These are phyloP conservation scores for Plectosphaerella sp. DNA, from an alignment of 2,329 filamentous ascomycete species.

Conservation along the genomic window DNA sequence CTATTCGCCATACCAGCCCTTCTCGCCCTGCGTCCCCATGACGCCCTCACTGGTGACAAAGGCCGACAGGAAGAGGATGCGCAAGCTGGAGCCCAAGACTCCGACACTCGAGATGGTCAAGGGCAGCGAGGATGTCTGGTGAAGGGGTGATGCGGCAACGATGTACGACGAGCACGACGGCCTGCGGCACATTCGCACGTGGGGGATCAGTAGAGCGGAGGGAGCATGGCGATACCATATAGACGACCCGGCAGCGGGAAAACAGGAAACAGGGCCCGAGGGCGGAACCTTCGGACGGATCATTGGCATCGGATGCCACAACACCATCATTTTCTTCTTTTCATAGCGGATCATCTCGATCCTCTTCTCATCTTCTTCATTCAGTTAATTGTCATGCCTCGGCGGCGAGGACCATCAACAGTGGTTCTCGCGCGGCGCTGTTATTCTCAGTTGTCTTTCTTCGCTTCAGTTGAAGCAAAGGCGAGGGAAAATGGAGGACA, in stretches of 20 bases:
- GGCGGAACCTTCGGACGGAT: background rate
- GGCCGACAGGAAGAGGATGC: slow-evolving; percentile 66
- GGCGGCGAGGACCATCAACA: background rate
- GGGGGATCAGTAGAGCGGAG: background rate
- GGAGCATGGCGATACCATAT: slow-evolving; percentile 8
- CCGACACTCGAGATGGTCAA: slow-evolving; percentile 59
- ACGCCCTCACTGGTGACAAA: slow-evolving; percentile 71
- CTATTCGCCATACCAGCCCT: slow-evolving; percentile 77
- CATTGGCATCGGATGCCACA: slow-evolving; percentile 2
- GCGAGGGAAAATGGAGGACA: too few relatives aligned
- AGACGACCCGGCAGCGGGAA: slow-evolving; percentile 5
- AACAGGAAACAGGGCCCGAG: background rate
- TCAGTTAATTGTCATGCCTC: background rate
- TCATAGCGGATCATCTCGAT: background rate
- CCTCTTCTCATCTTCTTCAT: background rate
- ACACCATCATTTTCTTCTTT: slow-evolving; percentile 6
- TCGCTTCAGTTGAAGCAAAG: too few relatives aligned
- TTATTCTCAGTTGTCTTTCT: too few relatives aligned
- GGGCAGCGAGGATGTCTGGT: slow-evolving; percentile 63
- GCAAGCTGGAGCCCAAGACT: slow-evolving; percentile 58
- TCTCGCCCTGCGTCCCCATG: slow-evolving; percentile 69
- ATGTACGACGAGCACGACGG: background rate
- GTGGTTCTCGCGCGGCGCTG: too few relatives aligned
- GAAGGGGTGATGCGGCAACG: slow-evolving; percentile 11
- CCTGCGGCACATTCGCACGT: background rate